Conservation (phyloP, 257 asterid genomes). For the Rauvolfia tetraphylla region DNA sequence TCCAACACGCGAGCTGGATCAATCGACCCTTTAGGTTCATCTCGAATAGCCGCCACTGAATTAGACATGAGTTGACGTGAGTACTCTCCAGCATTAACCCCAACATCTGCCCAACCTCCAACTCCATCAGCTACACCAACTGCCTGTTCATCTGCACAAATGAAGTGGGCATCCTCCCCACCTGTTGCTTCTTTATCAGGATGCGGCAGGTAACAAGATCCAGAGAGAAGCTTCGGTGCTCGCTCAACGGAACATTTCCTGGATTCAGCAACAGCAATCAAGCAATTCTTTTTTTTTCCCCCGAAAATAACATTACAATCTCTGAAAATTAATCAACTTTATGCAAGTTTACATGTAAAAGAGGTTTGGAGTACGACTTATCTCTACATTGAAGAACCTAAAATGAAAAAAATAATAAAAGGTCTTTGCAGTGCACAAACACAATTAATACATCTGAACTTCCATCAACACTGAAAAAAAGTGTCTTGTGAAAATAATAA, state of each 20-base stretch:
- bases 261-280: conserved; percentile 1
- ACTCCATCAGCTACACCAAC: conserved; percentile 94
- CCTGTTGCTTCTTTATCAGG: conserved; percentile 79
- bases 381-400: not conserved
- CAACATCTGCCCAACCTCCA: conserved; percentile 97
- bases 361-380: not conserved
- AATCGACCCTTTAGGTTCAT: conserved; percentile 36
- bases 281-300: conserved; percentile 6
- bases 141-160: conserved; percentile 68
- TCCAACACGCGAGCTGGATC: conserved; percentile 65
- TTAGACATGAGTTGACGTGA: conserved; percentile 79
- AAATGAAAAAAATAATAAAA: not conserved
- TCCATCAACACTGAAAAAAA: not conserved
- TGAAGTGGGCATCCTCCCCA: conserved; percentile 93
- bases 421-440: not conserved
- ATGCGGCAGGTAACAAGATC: conserved; percentile 79
- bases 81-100: conserved; percentile 77
- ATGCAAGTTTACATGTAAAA: not conserved
- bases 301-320: conserved; percentile 1
- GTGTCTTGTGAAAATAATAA: not conserved
- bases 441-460: not conserved
- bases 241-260: conserved; percentile 28
- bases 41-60: conserved; percentile 56
- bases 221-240: conserved; percentile 57
- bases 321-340: not conserved